Conservation (phyloP, 2,329 filamentous ascomycete genomes). For the Fusarium equiseti region DNA sequence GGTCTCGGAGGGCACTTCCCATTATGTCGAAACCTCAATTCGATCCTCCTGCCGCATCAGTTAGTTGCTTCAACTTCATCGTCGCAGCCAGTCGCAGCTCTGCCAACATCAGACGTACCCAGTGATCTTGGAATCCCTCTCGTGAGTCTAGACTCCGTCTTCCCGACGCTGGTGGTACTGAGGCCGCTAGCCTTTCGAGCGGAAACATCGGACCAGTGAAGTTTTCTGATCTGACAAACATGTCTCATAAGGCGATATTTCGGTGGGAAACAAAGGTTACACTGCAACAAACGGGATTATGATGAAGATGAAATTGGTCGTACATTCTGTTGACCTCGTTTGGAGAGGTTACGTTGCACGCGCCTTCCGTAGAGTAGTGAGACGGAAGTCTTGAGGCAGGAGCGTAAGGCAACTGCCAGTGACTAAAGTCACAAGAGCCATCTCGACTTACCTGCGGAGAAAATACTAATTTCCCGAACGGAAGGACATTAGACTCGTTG, state of each 20-base stretch:
- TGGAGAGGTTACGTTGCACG: neutral
- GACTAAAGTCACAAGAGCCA: neutral
- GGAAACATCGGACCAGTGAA: neutral
- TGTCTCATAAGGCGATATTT: slow-evolving; percentile 6
- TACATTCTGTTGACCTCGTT: neutral
- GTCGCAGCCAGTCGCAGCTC: neutral
- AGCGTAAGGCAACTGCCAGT: neutral
- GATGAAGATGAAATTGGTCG: neutral
- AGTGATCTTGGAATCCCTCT: neutral
- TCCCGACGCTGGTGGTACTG: neutral
- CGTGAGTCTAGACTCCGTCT: neutral
- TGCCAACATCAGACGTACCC: neutral
- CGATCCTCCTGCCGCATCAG: neutral
- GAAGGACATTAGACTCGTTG: neutral
- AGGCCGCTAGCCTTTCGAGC: fast-evolving
- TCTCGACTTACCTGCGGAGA: no score
- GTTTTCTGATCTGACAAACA: neutral
- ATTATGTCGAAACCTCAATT: neutral
- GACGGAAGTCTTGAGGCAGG: neutral
- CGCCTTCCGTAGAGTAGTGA: neutral
- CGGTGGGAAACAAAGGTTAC: neutral
- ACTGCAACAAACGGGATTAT: neutral
- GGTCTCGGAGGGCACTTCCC: neutral
- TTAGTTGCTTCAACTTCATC: fast-evolving
- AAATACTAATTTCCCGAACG: neutral